Base-by-base conservation (phyloP, 371 early-diverging fungal species). In the Dentiscutata heterogama region DNA sequence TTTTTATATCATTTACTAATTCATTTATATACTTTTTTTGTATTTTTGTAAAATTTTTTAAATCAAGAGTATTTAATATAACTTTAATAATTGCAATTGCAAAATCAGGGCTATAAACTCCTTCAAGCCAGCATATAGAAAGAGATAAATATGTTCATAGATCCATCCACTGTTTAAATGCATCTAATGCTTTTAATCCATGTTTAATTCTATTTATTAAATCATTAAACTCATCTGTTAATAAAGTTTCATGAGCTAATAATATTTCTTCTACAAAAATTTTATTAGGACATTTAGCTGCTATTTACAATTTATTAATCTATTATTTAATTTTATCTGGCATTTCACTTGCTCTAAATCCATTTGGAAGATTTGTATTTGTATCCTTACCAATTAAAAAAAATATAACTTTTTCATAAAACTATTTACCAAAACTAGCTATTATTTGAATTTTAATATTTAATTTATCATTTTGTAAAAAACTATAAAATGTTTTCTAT, bases 161-260 rank as follows among this genome's bases (percentile, higher is more conserved):
- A 50, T 50, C 50, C 50, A 50, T 50, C 53, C 72, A 72, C 29
- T 51, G 20, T 72, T 53, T 42, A 46, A 72, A 72, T 22, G 20
- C 22, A 4, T 67, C 31, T 67, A 31, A 67, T 27, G 67, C 29
- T 39, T 67, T 67, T 67, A 67, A 27, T 29, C 18, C 31, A 31
- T 27, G 20, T 67, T 67, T 7, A 16, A 67, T 67, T 67, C 39
- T 31, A 25, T 67, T 20, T 27, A 29, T 31, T 31, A 67, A 39
- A 67, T 67, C 31, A n/a, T 25, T 18, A 31, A 67, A 67, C 29
- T 67, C 31, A n/a, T 31, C 27, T 67, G 20, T 29, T 13, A 5
- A 27, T 67, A 67, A 67, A 31, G 20, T 20, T 25, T 67, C 39
- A 39, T 16, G n/a, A 67, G 67, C 67, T 60, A 25, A 20, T 25